Base-by-base conservation (phyloP, 1,284 basidiomycete species). In the Sporisorium scitamineum region DNA sequence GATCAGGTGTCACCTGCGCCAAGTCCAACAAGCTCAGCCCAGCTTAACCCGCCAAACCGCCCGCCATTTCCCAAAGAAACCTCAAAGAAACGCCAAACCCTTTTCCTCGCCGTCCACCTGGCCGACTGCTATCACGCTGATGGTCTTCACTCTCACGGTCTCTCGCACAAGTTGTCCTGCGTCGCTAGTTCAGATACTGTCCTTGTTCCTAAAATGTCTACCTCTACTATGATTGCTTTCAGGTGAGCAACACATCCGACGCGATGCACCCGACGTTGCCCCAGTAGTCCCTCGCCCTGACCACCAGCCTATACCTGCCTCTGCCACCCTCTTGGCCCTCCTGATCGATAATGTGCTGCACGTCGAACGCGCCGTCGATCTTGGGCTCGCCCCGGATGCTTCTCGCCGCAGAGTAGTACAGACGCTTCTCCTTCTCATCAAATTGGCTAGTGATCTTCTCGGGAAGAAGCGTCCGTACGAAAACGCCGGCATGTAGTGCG, bases 251-350 rank as follows among this genome's bases (percentile, higher is more conserved):
- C 4, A 75, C 76, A 29, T 79, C 69, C 42, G 65, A 60, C 7
- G 68, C 76, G 27, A 81, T 54, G 50, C 81, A 83, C 8, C 65
- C 77, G 1, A 68, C 54, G 27, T 80, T 72, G 7, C 81, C 80
- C 66, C 71, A 78, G 41, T 76, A 70, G 54, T 81, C 79, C 16
- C 77, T 56, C 16, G 72, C 80, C 16, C 81, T 63, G 6, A 83
- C 78, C 14, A 76, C 76, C 48, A 83, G 39, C 34, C 70, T 66
- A 50, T 79, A 78, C 55, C 70, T 52, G 5, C 81, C 81, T 13
- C 58, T 58, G 1, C 61, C 61, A 5, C 61, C 62, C 45, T 71
- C 59, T 29, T 74, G 57, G 3, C 62, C 71, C 4, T 62, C 47
- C 37, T 63, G 64, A 24, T 65, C 56, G 22, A 65, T 66, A 24